These are phyloP conservation scores for Cryptococcus deneoformans DNA, from an alignment of 1,284 basidiomycete genomes.

Conservation along the genomic window DNA sequence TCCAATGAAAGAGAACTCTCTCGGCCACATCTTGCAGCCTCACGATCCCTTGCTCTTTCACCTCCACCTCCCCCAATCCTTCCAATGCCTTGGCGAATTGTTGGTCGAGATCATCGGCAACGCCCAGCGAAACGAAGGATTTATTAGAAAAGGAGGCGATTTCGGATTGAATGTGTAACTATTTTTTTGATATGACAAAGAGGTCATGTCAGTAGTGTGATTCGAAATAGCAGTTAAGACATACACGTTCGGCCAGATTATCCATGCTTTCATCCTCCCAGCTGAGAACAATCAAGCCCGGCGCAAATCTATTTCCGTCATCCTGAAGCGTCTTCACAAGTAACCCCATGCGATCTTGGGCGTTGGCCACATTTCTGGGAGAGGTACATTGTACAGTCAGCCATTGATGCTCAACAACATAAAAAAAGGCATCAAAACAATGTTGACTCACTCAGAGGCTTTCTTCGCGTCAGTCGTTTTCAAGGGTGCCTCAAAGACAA, in stretches of 20 bases:
- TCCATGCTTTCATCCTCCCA: conserved; percentile 39
- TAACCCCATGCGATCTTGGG: conserved; percentile 26
- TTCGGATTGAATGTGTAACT: conserved; percentile 22
- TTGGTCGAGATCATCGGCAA: conserved; percentile 29
- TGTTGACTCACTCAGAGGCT: conserved; percentile 11
- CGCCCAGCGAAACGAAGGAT: conserved; percentile 24
- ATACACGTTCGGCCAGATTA: conserved; percentile 19
- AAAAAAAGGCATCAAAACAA: no score
- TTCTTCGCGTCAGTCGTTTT: conserved; percentile 8
- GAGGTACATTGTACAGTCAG: no score
- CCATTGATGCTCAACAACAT: no score
- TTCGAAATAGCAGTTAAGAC: no score
- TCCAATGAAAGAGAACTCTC: conserved; percentile 14
- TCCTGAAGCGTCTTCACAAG: conserved; percentile 16
- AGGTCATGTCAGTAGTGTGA: no score
- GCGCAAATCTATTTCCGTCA: conserved; percentile 17
- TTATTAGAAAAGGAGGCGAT: conserved; percentile 22
- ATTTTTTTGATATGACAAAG: no score
- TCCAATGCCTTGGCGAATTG: conserved; percentile 17
- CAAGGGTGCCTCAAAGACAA: conserved; percentile 34
- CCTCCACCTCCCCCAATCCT: conserved; percentile 14
- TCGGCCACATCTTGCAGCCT: conserved; percentile 12
- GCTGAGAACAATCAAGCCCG: conserved; percentile 34
- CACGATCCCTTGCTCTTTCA: conserved; percentile 23
- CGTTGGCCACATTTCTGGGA: conserved; percentile 30